Percentiles rank a stretch among this genome's conserved stretches.
These are phyloP conservation scores for Candida endomychidarum DNA, from an alignment of 805 yeast species.

Conservation along the genomic window DNA sequence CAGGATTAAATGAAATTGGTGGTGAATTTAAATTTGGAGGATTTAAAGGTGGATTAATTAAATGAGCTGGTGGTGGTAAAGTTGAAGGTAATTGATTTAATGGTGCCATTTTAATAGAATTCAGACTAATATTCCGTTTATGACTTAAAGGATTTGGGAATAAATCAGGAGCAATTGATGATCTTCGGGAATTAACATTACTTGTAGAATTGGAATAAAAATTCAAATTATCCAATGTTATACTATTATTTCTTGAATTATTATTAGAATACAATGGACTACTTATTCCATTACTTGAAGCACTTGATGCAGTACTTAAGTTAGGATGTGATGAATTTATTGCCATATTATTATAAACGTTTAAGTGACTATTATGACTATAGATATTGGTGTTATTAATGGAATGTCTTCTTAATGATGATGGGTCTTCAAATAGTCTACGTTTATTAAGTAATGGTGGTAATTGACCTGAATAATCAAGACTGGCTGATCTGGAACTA, in stretches of 20 bases:
- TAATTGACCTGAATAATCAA: slow-evolving; percentile 20
- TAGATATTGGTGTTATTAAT: slow-evolving; percentile 22
- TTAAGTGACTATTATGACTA: slow-evolving; percentile 4
- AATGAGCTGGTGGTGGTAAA: slow-evolving; percentile 2
- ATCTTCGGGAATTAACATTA: slow-evolving; percentile 34
- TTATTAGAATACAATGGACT: slow-evolving; percentile 27
- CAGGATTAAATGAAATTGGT: slow-evolving; percentile 1
- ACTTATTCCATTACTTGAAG: slow-evolving; percentile 10
- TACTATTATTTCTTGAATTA: slow-evolving; percentile 41
- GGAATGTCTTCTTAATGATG: slow-evolving; percentile 23
- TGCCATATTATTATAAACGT: slow-evolving; percentile 3
- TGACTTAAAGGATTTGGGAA: slow-evolving; percentile 37
- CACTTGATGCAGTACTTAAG: slow-evolving; percentile 10
- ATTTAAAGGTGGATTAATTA: slow-evolving; percentile 1
- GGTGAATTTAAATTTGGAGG: slow-evolving; percentile 4
- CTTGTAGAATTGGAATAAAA: slow-evolving; percentile 20
- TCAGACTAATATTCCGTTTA: slow-evolving; percentile 18
- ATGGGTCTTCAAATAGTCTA: slow-evolving; percentile 27
- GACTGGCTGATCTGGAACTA: slow-evolving; percentile 24
- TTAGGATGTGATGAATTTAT: slow-evolving; percentile 23
- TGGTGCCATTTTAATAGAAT: slow-evolving; percentile 1
- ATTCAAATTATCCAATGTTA: slow-evolving; percentile 29
- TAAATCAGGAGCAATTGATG: slow-evolving; percentile 44
- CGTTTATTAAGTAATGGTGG: slow-evolving; percentile 26
- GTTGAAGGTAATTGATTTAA: slow-evolving; percentile 12